Evolutionary conservation across 2,329 filamentous ascomycete species (phyloP), one percentile per base, ranked within the genome.

Genomic region (Colletotrichum graminicola): DNA sequence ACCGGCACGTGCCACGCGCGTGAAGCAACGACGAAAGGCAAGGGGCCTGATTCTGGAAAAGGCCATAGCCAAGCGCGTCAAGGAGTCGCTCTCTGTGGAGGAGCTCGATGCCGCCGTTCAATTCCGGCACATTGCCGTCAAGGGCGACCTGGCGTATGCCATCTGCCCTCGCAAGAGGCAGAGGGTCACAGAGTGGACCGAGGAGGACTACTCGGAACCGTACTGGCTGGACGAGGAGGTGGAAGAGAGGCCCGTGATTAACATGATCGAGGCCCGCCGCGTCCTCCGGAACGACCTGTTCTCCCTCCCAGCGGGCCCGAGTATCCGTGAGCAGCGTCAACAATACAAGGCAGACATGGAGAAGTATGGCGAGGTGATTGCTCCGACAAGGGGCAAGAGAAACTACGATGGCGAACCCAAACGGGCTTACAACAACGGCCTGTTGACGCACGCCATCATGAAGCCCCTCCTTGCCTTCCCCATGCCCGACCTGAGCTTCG

Each of bases 161-260:
- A 29, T 71, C 1, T 67, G 68, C 39, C 47, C 68, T 55, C 68
- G 68, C 59, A 71, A 71, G 65, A 45, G 59, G 54, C 68, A 56
- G 18, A 63, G 65, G 6, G 32, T 16, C 0, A 29, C 54, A 14
- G 68, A 71, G 8, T 26, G 26, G 10, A 16, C n/a, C 21, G 54
- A 54, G 1, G 57, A 68, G 21, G 65, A 59, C 43, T 59, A 59
- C 7, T 41, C 47, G 6, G 49, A 55, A 47, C 61, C 61, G 10
- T 63, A 45, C 16, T 68, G 68, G 68, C 41, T 63, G 5, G 61
- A 64, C 2, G 61, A 71, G 21, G 61, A 41, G 4, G 57, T 47
- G 8, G 57, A 62, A n/a, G 68, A 71, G n/a, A 60, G 43, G 8
- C 65, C 65, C 18, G 29, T 71, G 23, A 51, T 41, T 2, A 43